These are phyloP conservation scores for Vigna nakashimae DNA, from an alignment of 306 rosid species.

Conservation along the genomic window DNA sequence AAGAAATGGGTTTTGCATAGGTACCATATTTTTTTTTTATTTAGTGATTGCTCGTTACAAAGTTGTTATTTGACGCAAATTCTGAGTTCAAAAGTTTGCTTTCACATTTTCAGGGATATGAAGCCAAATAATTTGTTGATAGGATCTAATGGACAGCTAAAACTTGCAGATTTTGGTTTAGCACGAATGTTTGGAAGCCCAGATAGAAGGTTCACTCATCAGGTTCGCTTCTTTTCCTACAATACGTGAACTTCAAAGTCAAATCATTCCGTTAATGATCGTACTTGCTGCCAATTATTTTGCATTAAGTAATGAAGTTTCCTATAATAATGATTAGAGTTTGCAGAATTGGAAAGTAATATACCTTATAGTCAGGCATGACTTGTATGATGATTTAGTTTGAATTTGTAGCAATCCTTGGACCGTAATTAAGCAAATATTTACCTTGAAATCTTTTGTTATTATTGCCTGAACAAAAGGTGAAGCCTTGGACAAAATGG, in stretches of 20 bases:
- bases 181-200: slow-evolving; percentile 99
- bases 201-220: slow-evolving; percentile 91
- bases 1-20: slow-evolving; percentile 98
- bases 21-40: slow-evolving; percentile 41
- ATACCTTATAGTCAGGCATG: slow-evolving; percentile 3
- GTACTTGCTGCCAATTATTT: neutral
- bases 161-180: slow-evolving; percentile 98
- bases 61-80: slow-evolving; percentile 29
- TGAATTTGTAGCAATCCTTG: slow-evolving; percentile 1
- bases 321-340: neutral
- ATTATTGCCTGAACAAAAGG: neutral
- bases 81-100: slow-evolving; percentile 42
- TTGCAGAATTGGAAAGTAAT: neutral
- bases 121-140: slow-evolving; percentile 97
- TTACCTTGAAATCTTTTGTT: slow-evolving; percentile 2
- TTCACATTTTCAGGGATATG: slow-evolving; percentile 82
- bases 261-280: neutral
- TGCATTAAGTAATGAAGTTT: slow-evolving; percentile 1
- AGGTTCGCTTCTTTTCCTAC: slow-evolving; percentile 63
- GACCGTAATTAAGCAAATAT: neutral
- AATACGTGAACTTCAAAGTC: neutral
- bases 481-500: neutral
- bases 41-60: slow-evolving; percentile 2
- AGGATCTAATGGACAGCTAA: slow-evolving; percentile 91
- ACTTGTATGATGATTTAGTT: neutral